Evolutionary conservation across 139 green algal species (phyloP), one percentile per base, ranked within the genome.

Genomic region (Chlamydomonas incerta): DNA sequence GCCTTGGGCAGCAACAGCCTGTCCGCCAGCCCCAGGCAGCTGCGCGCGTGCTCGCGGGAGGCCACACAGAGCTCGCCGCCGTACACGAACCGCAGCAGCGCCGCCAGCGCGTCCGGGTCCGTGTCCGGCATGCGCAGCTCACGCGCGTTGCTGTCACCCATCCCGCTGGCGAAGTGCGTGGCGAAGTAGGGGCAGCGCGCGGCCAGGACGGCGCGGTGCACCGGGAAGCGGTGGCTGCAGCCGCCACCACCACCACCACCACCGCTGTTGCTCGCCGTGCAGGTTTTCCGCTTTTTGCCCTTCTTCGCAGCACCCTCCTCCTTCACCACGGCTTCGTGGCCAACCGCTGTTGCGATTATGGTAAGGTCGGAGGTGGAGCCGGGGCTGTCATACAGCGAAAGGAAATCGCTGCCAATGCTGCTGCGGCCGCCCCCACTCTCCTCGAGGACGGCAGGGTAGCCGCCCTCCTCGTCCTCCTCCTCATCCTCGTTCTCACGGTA

Each of bases 131-230:
- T 29, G 14, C 5, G 65, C 29, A 70, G n/a, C 65, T 70, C n/a
- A 4, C 13, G 29, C n/a, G 65, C n/a, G 1, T 29, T 13, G 65
- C 65, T 37, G 29, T 70, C 65, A 8, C 8, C 9, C n/a, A 70
- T 41, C n/a, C n/a, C 65, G n/a, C 14, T 23, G n/a, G n/a, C n/a
- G 65, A 70, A 70, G 65, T 37, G 65, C n/a, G n/a, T 41, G 13
- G 9, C 8, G 65, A 70, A 70, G 65, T 41, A 70, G 65, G 65
- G 65, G 65, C 65, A 70, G 65, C 65, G 65, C 18, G 65, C 29
- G 29, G 65, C n/a, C n/a, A 70, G 65, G n/a, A 70, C 18, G n/a
- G 65, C 65, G n/a, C 65, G 65, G 65, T 70, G 65, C n/a, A 41
- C 65, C 13, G 13, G 65, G 65, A 70, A 70, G 55, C 18, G 20